Base-by-base conservation (phyloP, 257 asterid genomes). In the Galeopsis tetrahit region DNA sequence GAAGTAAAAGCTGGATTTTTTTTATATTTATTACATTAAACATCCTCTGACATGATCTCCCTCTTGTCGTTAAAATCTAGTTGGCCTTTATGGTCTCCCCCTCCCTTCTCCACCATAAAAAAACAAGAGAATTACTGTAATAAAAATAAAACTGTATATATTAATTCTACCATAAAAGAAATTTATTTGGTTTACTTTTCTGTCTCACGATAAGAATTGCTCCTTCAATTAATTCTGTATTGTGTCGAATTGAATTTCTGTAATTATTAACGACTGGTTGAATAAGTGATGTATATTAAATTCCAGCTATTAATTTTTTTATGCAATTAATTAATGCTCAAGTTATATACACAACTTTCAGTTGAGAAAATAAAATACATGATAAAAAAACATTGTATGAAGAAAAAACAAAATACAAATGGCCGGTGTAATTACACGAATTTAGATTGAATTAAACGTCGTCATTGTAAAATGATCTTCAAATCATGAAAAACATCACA, bases 11-110 rank as follows among this genome's bases (percentile, higher is more conserved):
- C 35, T 38, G 71, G 66, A 36, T 8, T 10, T 15, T 14, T 62
- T 14, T 28, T 1, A 17, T 14, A 63, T 42, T 63, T 38, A 72
- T 62, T 63, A 2, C 38, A 70, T 75, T 71, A 33, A 34, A 74
- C 66, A 65, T 58, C 51, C 75, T 79, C 78, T 82, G 80, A 73
- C 71, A 77, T 61, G 31, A 82, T 77, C 84, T 76, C 70, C 82
- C 69, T 36, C 62, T 48, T 79, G 84, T 82, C 81, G 80, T 73
- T 77, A 66, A 79, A 82, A 79, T 78, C 73, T 69, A 21, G 78
- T 74, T 71, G 43, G 28, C 61, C 76, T 75, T 78, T 78, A 68
- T 69, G 75, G 79, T 57, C 68, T 14, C 48, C 66, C 60, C 10
- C 43, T 0, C 42, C 35, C 14, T 4, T 6, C 4, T 13, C 34